Conservation (phyloP, 495 filamentous ascomycete species). For the Poronia punctata region DNA sequence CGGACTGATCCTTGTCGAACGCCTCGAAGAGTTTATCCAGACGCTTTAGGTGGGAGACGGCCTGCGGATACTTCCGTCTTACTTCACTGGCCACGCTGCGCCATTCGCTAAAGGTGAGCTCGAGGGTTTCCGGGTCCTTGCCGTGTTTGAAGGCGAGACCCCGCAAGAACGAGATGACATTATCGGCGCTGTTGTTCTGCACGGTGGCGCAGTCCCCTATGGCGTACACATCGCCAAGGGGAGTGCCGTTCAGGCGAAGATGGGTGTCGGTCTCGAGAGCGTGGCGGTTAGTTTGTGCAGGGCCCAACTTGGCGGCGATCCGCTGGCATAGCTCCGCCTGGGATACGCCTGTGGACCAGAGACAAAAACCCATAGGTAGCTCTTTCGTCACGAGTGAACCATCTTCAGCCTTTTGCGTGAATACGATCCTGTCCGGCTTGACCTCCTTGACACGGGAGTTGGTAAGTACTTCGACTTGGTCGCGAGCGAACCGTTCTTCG, state of each 20-base stretch:
- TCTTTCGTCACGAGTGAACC: conserved; percentile 78
- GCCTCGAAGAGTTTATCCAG: conserved; percentile 82
- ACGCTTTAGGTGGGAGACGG: conserved; percentile 79
- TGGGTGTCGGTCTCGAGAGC: conserved; percentile 95
- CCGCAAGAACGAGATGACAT: conserved; percentile 82
- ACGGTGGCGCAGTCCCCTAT: conserved; percentile 97
- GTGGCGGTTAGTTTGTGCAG: conserved; percentile 74
- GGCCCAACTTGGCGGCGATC: conserved; percentile 63
- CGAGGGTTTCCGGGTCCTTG: conserved; percentile 73
- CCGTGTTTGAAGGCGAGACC: conserved; percentile 88
- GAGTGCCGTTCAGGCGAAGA: conserved; percentile 83
- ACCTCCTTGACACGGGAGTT: conserved; percentile 92
- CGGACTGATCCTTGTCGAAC: conserved; percentile 88
- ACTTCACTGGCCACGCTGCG: conserved; percentile 71
- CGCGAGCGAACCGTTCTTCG: conserved; percentile 82
- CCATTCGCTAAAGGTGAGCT: conserved; percentile 85
- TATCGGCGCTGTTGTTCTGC: conserved; percentile 87
- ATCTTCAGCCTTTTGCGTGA: conserved; percentile 68
- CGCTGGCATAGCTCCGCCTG: conserved; percentile 73
- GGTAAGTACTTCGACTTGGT: conserved; percentile 82
- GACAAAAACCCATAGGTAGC: conserved; percentile 89
- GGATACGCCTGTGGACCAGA: conserved; percentile 96
- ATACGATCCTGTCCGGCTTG: conserved; percentile 71
- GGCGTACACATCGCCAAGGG: conserved; percentile 91
- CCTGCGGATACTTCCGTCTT: conserved; percentile 86